Conservation (phyloP, 768 basidiomycete genomes). For the Panellus pusillus region DNA sequence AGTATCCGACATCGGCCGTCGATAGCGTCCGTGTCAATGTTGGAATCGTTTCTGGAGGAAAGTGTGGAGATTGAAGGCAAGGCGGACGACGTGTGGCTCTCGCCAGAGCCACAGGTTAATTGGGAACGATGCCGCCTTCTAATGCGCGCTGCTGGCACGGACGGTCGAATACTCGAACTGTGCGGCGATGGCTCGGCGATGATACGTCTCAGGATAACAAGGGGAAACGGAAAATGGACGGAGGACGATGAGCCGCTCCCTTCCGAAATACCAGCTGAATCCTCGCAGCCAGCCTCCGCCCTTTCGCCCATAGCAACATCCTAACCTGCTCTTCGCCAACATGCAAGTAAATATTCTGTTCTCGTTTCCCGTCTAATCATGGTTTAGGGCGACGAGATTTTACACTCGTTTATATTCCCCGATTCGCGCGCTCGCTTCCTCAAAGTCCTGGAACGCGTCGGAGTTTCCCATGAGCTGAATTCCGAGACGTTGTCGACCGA, state of each 20-base stretch:
- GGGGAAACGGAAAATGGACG: constrained; percentile 45
- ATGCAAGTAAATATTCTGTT: constrained; percentile 47
- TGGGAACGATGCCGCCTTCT: constrained; percentile 59
- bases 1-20: constrained; percentile 26
- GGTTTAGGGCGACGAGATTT: constrained; percentile 52
- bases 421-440: constrained; percentile 72
- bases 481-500: constrained; percentile 35
- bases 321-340: constrained; percentile 50
- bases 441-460: constrained; percentile 49
- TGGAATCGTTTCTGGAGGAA: constrained; percentile 15
- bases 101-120: constrained; percentile 48
- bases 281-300: constrained; percentile 26
- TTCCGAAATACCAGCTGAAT: constrained; percentile 28
- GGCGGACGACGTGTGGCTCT: constrained; percentile 52
- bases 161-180: constrained; percentile 74
- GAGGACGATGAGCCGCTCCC: constrained; percentile 41
- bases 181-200: constrained; percentile 68
- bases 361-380: constrained; percentile 8
- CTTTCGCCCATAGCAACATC: constrained; percentile 37
- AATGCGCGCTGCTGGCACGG: constrained; percentile 55
- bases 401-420: constrained; percentile 67
- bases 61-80: constrained; percentile 19
- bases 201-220: constrained; percentile 31
- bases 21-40: constrained; percentile 31
- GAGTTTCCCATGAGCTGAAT: constrained; percentile 40